These are phyloP conservation scores for Penicillium digitatum DNA, from an alignment of 2,329 filamentous ascomycete species.

Conservation along the genomic window DNA sequence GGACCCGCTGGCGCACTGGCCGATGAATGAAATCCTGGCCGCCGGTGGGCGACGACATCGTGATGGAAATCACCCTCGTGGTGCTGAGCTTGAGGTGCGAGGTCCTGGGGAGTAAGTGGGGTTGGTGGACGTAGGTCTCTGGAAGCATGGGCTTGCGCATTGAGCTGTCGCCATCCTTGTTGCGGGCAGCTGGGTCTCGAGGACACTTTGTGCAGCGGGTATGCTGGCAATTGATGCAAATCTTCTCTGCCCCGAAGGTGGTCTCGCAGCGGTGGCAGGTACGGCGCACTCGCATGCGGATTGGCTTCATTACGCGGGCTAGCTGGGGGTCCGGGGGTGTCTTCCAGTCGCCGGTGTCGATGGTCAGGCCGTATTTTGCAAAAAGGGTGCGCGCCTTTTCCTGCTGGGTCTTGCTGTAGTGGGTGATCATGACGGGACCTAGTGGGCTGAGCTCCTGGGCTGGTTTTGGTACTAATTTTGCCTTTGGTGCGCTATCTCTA, in stretches of 20 bases:
- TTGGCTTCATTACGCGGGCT: slow-evolving; percentile 44
- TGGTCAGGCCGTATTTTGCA: slow-evolving; percentile 45
- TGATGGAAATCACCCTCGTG: neutral
- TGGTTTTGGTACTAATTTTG: slow-evolving; percentile 2
- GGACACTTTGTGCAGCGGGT: slow-evolving; percentile 75
- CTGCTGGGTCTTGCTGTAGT: slow-evolving; percentile 41
- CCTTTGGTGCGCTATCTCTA: neutral
- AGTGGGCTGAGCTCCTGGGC: slow-evolving; percentile 6
- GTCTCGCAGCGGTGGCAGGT: slow-evolving; percentile 78
- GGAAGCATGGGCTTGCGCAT: slow-evolving; percentile 38
- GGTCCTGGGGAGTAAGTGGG: slow-evolving; percentile 36
- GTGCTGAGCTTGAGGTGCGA: slow-evolving; percentile 26
- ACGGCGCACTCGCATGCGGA: slow-evolving; percentile 48
- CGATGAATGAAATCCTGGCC: slow-evolving; percentile 69
- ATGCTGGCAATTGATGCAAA: slow-evolving; percentile 75
- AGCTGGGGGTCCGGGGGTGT: slow-evolving; percentile 32
- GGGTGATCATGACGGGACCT: slow-evolving; percentile 23
- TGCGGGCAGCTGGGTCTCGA: slow-evolving; percentile 65
- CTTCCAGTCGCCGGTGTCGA: slow-evolving; percentile 44
- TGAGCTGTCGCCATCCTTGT: slow-evolving; percentile 51
- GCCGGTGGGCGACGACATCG: slow-evolving; percentile 61
- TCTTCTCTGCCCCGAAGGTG: slow-evolving; percentile 67
- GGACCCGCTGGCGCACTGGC: slow-evolving; percentile 67
- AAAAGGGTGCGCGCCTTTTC: slow-evolving; percentile 45
- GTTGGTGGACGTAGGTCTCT: slow-evolving; percentile 36